These are phyloP conservation scores for Oleoguttula mirabilis DNA, from an alignment of 495 filamentous ascomycete species.

Conservation along the genomic window DNA sequence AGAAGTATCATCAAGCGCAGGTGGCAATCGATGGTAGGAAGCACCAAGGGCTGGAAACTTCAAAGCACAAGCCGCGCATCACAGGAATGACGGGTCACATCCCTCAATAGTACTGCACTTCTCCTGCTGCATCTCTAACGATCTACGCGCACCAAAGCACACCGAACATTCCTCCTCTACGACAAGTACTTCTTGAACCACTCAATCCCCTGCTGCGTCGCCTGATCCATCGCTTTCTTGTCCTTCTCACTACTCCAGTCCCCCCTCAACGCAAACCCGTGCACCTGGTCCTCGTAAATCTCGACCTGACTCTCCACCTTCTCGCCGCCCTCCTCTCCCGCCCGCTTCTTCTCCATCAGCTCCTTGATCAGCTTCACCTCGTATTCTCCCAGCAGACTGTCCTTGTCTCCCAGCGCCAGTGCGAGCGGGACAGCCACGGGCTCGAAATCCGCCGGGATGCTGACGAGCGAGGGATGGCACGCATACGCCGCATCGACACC, in stretches of 20 bases:
- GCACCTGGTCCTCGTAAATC: conserved; percentile 35
- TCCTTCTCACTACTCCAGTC: conserved; percentile 37
- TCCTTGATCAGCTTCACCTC: conserved; percentile 24
- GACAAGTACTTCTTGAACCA: conserved; percentile 30
- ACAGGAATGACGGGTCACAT: no score
- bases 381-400: conserved; percentile 22
- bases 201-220: conserved; percentile 33
- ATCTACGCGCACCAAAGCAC: no score
- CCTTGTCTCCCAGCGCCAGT: conserved; percentile 23
- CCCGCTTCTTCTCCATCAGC: conserved; percentile 27
- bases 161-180: conserved; percentile 2
- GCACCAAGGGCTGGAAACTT: no score
- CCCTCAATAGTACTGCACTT: no score
- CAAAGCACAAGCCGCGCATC: no score
- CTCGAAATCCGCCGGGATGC: conserved; percentile 26
- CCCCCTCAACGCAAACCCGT: conserved; percentile 34
- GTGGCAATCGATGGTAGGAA: no score
- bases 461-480: conserved; percentile 24
- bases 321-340: conserved; percentile 9
- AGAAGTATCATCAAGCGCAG: no score
- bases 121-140: no score
- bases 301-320: conserved; percentile 28
- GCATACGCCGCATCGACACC: conserved; percentile 24
- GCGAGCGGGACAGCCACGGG: conserved; percentile 20
- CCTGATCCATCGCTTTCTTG: conserved; percentile 36